A percentile compares a stretch with the other conserved stretches of the same genome.
Evolutionary conservation across 2,329 filamentous ascomycete genomes (phyloP).

Genomic region (Colletotrichum sp.): DNA sequence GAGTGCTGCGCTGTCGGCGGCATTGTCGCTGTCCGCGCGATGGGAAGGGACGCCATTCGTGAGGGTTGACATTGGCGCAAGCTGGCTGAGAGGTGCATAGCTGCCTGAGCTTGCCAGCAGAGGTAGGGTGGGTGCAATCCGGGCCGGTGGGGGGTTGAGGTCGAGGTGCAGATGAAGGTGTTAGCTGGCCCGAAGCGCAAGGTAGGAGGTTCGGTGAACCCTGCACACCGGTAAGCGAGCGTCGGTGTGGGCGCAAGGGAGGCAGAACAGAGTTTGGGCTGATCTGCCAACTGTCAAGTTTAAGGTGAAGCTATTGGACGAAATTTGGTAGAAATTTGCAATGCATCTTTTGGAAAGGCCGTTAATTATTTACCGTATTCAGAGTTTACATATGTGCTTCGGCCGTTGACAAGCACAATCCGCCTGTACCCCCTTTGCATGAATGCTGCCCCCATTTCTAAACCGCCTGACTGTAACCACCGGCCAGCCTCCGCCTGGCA

Average conservation of each 20-base stretch:
- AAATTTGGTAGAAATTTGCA: neutral
- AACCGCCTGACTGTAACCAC: conserved; percentile 70
- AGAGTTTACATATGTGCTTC: conserved; percentile 9
- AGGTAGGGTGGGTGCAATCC: conserved; percentile 12
- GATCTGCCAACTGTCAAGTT: conserved; percentile 1
- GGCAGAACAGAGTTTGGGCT: neutral
- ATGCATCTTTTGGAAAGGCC: neutral
- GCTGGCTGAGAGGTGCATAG: conserved; percentile 46
- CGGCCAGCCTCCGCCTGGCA: conserved; percentile 59
- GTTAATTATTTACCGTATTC: conserved; percentile 17
- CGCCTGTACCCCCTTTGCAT: neutral
- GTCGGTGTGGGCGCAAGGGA: conserved; percentile 11
- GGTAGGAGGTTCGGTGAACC: conserved; percentile 16
- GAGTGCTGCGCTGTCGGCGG: conserved; percentile 21
- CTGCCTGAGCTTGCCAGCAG: conserved; percentile 33
- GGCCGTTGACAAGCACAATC: conserved; percentile 1
- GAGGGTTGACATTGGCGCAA: conserved; percentile 52
- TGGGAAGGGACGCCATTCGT: conserved; percentile 47
- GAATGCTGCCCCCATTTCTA: conserved; percentile 36
- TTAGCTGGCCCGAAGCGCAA: conserved; percentile 21
- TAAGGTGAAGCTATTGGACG: neutral
- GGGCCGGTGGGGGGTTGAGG: conserved; percentile 15
- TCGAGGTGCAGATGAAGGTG: conserved; percentile 17
- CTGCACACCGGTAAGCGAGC: conserved; percentile 20
- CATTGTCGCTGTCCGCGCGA: conserved; percentile 34